Evolutionary conservation across 2,329 filamentous ascomycete species (phyloP).

Genomic region (Magnaporthiopsis rhizophila): DNA sequence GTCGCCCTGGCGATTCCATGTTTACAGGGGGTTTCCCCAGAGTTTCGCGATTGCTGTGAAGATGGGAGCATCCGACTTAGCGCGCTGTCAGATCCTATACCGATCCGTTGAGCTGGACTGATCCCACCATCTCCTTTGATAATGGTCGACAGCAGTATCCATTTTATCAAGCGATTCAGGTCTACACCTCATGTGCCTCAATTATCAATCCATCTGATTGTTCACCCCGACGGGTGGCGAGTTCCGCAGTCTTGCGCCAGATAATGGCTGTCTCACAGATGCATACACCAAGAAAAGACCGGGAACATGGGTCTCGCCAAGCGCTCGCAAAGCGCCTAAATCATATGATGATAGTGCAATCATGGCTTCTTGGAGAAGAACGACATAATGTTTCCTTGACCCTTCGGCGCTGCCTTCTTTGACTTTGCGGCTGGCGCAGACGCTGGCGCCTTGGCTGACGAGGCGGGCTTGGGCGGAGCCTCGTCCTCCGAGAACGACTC

Average conservation of each 20-base stretch:
- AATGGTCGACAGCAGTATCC: background rate
- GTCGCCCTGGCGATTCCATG: no score
- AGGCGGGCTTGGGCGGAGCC: slow-evolving; percentile 38
- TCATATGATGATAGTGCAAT: background rate
- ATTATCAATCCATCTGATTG: background rate
- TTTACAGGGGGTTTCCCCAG: background rate
- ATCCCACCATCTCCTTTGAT: background rate
- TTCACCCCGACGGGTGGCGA: no score
- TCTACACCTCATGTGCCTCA: background rate
- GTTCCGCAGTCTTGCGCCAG: background rate
- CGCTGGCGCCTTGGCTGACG: slow-evolving; percentile 40
- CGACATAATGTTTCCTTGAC: slow-evolving; percentile 79
- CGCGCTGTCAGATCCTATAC: background rate
- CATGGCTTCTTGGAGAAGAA: slow-evolving; percentile 77
- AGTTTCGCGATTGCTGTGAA: background rate
- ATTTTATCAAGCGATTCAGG: background rate
- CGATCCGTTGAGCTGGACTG: background rate
- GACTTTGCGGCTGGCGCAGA: slow-evolving; percentile 33
- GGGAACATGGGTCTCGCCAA: background rate
- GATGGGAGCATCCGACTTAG: no score
- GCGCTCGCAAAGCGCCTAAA: background rate
- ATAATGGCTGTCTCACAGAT: background rate
- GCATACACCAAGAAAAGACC: no score
- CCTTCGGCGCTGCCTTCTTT: slow-evolving; percentile 51
- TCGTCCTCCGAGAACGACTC: slow-evolving; percentile 94